Evolutionary conservation across 371 early-diverging fungal genomes (phyloP).

Genomic region (Rhizopus stolonifer): DNA sequence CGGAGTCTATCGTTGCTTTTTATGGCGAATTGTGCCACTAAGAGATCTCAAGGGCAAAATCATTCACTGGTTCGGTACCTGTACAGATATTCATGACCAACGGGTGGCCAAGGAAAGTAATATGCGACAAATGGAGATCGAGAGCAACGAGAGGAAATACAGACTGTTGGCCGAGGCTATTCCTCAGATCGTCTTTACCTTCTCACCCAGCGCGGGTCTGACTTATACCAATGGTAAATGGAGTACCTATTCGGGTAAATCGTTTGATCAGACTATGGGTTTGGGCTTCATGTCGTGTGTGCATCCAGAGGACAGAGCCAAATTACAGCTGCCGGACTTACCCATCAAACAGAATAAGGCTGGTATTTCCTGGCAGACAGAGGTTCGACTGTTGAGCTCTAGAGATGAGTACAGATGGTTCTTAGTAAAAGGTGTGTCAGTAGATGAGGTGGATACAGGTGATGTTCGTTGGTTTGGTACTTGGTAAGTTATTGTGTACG

Average conservation of each 20-base stretch:
- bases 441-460: slow-evolving; percentile 57
- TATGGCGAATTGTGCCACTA: slow-evolving; percentile 61
- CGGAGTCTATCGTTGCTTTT: slow-evolving; percentile 60
- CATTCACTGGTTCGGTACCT: slow-evolving; percentile 62
- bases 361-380: slow-evolving; percentile 57
- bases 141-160: slow-evolving; percentile 66
- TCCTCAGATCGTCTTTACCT: slow-evolving; percentile 68
- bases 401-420: slow-evolving; percentile 64
- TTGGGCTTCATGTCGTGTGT: slow-evolving; percentile 67
- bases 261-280: slow-evolving; percentile 55
- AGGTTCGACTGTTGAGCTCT: slow-evolving; percentile 50
- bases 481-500: slow-evolving; percentile 35
- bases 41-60: slow-evolving; percentile 59
- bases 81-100: slow-evolving; percentile 68
- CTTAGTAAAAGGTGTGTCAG: slow-evolving; percentile 62
- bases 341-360: slow-evolving; percentile 34
- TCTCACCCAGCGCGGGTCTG: slow-evolving; percentile 58
- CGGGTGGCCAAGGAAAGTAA: slow-evolving; percentile 54
- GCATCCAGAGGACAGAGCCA: slow-evolving; percentile 60
- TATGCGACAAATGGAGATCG: slow-evolving; percentile 58
- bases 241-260: slow-evolving; percentile 57
- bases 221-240: slow-evolving; percentile 67
- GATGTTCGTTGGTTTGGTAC: slow-evolving; percentile 68
- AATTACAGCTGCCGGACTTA: slow-evolving; percentile 54
- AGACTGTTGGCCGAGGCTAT: slow-evolving; percentile 65